Base-by-base conservation (phyloP, 2,329 filamentous ascomycete species). In the Calycina herbarum region DNA sequence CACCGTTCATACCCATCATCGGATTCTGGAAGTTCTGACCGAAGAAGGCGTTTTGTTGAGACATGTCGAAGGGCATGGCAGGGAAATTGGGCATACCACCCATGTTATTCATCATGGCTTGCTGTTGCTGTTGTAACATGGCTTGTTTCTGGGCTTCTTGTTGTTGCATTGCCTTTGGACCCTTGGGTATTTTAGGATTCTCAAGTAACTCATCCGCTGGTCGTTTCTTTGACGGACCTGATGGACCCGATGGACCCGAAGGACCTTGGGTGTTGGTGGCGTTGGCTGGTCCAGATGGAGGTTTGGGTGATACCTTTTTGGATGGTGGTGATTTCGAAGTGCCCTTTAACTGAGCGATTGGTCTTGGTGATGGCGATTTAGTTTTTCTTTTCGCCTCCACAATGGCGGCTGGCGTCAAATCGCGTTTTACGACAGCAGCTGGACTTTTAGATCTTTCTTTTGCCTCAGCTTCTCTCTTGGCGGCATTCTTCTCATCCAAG, bases 151-250 rank as follows among this genome's bases (percentile, higher is more conserved):
- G 79, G 15, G 70, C 67, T 73, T 76, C 68, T 51, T 80, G 78
- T 70, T 80, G 83, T 71, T 84, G 85, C 87, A 88, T 90, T 45
- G 84, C 86, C 75, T 87, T 87, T 1, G 87, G 87, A 0, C 82
- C 87, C 72, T 89, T 89, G 57, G 87, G 85, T 51, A 89, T 85
- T 74, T 85, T 86, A 51, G 85, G 85, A 70, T 89, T 88, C 71
- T 88, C 86, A 6, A 85, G 79, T 38, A 83, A 83, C 62, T 93
- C 89, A 42, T 94, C 92, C 15, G 93, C 93, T 11, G 90, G 85
- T 27, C 95, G 88, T 80, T 98, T 99, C 79, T 91, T 95, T 27
- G 45, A 51, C 27, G 20, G n/a, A 24, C 45, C 35, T 11, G 35
- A 38, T 15, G 35, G 35, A 38, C 35, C 35, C 13, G 35, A 11